Conservation (phyloP, 176 grass and related monocot genomes). For the Juncus inflexus region DNA sequence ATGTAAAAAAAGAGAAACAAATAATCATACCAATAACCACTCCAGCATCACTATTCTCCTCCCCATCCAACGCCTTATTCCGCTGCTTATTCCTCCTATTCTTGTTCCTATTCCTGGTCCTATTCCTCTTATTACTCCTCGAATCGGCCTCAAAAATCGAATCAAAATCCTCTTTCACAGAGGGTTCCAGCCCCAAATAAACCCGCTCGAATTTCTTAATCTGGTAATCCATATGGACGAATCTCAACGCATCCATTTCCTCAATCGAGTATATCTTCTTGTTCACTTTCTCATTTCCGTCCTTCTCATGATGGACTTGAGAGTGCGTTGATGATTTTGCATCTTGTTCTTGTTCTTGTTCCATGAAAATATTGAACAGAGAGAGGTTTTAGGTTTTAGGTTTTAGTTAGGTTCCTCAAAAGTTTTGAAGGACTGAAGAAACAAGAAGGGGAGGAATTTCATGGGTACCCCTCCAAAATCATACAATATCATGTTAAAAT, state of each 20-base stretch:
- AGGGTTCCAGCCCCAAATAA: constrained; percentile 38
- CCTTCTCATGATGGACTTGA: background rate
- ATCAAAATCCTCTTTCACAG: constrained; percentile 41
- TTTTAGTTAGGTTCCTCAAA: no score
- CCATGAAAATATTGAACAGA: no score
- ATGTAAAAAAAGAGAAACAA: background rate
- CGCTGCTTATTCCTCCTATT: background rate
- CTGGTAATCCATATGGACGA: constrained; percentile 30
- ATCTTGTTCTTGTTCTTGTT: no score
- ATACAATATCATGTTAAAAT: no score
- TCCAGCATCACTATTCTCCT: background rate
- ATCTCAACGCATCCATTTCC: constrained; percentile 42
- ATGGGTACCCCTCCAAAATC: no score
- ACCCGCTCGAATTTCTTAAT: constrained; percentile 39
- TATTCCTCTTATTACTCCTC: constrained; percentile 17
- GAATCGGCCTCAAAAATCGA: constrained; percentile 25
- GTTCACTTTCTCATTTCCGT: background rate
- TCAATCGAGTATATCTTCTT: constrained; percentile 35
- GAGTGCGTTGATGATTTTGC: no score
- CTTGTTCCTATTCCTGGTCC: constrained; percentile 20
- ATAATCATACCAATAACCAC: constrained; percentile 12
- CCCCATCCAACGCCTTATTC: constrained; percentile 17
- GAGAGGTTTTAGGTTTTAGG: no score
- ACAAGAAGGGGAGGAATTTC: no score
- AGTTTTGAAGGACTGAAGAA: no score